Percentiles rank a stretch among this genome's conserved stretches.
Evolutionary conservation across 345 rosid species (phyloP).

Genomic region (Syzygium aqueum): DNA sequence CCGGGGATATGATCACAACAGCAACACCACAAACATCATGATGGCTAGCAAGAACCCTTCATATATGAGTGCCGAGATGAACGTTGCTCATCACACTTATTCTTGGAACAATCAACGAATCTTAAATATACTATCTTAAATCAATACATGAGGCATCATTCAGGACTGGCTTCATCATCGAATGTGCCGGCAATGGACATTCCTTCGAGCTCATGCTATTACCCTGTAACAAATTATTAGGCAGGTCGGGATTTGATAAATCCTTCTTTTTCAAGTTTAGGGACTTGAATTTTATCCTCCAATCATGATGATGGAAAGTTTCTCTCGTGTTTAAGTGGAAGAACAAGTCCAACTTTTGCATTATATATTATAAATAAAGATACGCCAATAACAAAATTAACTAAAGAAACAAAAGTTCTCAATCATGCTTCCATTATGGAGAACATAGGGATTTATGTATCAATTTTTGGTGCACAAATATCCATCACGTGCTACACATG

Average conservation of each 20-base stretch:
- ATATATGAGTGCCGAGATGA: background rate
- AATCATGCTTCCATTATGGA: too few species aligned
- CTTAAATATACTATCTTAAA: too few species aligned
- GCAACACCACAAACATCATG: background rate
- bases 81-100: background rate
- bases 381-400: too few species aligned
- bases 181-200: background rate
- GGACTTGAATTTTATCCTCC: background rate
- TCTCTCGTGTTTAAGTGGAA: background rate
- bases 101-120: background rate
- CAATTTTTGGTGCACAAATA: background rate
- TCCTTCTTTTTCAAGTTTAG: background rate
- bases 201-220: background rate
- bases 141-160: background rate
- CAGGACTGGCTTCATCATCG: background rate
- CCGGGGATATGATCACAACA: background rate
- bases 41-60: background rate
- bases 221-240: background rate
- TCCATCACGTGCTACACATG: background rate
- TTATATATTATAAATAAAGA: background rate
- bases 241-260: background rate
- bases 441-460: too few species aligned
- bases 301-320: background rate
- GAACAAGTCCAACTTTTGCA: background rate
- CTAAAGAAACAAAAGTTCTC: background rate